These are phyloP conservation scores for Saccharomycopsis lassenensis DNA, from an alignment of 805 yeast genomes.

Conservation along the genomic window DNA sequence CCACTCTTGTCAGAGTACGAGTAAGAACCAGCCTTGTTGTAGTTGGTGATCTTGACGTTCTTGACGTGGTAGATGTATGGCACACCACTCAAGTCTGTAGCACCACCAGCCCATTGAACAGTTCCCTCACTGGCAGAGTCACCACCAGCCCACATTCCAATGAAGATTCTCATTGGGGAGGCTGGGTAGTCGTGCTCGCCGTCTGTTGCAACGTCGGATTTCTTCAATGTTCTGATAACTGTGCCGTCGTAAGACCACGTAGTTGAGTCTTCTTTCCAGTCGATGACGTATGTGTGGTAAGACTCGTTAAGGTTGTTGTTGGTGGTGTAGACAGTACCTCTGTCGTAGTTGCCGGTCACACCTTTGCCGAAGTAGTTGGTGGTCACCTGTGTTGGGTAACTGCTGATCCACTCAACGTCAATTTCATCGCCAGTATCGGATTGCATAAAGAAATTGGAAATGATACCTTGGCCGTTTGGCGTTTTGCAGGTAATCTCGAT, in stretches of 20 bases:
- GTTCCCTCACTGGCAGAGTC: slow-evolving; percentile 39
- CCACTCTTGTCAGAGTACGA: slow-evolving; percentile 32
- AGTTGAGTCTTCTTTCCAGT: slow-evolving; percentile 45
- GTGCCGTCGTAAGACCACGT: slow-evolving; percentile 52
- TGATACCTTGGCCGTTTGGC: slow-evolving; percentile 51
- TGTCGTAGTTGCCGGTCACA: slow-evolving; percentile 44
- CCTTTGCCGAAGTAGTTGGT: slow-evolving; percentile 59
- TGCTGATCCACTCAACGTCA: slow-evolving; percentile 63
- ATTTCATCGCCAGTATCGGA: slow-evolving; percentile 62
- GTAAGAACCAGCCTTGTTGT: slow-evolving; percentile 37
- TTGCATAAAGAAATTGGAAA: slow-evolving; percentile 54
- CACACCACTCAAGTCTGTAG: slow-evolving; percentile 37
- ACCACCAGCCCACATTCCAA: slow-evolving; percentile 44
- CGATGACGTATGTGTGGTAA: slow-evolving; percentile 54
- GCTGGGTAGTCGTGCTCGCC: slow-evolving; percentile 52
- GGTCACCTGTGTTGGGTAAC: slow-evolving; percentile 47
- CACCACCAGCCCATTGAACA: slow-evolving; percentile 52
- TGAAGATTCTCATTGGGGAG: slow-evolving; percentile 42
- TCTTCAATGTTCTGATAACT: slow-evolving; percentile 41
- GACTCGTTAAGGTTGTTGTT: slow-evolving; percentile 33
- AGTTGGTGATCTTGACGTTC: slow-evolving; percentile 37
- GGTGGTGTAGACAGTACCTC: slow-evolving; percentile 47
- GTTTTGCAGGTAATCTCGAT: slow-evolving; percentile 48
- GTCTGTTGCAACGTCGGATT: slow-evolving; percentile 38
- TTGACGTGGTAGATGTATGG: slow-evolving; percentile 39